A percentile compares a stretch with the other conserved stretches of the same genome.
These are phyloP conservation scores for Amniculicola lignicola DNA, from an alignment of 495 filamentous ascomycete genomes.

Conservation along the genomic window DNA sequence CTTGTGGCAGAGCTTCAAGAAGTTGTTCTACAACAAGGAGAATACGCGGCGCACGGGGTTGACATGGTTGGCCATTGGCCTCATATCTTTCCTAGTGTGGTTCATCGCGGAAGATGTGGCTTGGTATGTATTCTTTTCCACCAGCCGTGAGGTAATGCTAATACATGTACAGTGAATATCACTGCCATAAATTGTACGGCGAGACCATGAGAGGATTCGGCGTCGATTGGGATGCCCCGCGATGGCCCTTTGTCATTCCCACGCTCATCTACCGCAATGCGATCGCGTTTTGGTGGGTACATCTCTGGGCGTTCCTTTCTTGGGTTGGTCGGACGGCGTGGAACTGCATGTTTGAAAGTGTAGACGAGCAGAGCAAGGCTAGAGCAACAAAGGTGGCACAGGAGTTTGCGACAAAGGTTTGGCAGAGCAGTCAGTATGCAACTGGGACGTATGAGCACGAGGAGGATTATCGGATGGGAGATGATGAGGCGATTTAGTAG, in stretches of 20 bases:
- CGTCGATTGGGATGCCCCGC: constrained; percentile 27
- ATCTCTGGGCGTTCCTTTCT: constrained; percentile 19
- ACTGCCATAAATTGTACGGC: constrained; percentile 30
- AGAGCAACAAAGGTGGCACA: constrained; percentile 12
- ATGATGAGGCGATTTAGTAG: constrained; percentile 24
- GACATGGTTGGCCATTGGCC: constrained; percentile 28
- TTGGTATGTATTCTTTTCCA: constrained; percentile 22
- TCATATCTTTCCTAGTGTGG: constrained; percentile 20
- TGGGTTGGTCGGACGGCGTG: constrained; percentile 12
- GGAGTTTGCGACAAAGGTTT: not conserved
- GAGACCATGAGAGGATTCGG: constrained; percentile 19
- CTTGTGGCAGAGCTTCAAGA: constrained; percentile 19
- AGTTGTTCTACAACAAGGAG: constrained; percentile 18
- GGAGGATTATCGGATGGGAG: constrained; percentile 11
- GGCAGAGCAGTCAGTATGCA: not conserved
- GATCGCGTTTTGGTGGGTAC: constrained; percentile 9
- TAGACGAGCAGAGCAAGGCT: not conserved
- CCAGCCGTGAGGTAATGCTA: not conserved
- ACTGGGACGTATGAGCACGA: constrained; percentile 5
- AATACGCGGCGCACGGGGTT: constrained; percentile 7
- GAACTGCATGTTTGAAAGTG: constrained; percentile 1
- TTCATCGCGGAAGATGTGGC: constrained; percentile 20
- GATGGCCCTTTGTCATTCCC: constrained; percentile 26
- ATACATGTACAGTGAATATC: constrained; percentile 12
- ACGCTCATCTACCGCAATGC: constrained; percentile 20